Percentiles rank a stretch among this genome's conserved stretches.
Evolutionary conservation across 768 basidiomycete genomes (phyloP).

Genomic region (Suillus clintonianus): DNA sequence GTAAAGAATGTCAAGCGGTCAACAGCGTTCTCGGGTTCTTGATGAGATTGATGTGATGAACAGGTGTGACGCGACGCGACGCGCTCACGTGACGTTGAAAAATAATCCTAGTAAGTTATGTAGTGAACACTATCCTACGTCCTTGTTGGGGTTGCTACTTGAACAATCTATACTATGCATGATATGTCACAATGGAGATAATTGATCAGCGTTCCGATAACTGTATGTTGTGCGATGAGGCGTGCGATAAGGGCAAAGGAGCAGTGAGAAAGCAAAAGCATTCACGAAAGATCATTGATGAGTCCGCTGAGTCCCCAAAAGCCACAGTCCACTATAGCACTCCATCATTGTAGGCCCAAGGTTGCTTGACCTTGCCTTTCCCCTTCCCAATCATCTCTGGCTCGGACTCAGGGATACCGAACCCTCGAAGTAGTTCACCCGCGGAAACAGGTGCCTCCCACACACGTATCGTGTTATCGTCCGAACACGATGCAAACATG

Average conservation of each 20-base stretch:
- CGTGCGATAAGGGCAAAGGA: not conserved
- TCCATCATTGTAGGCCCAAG: conserved; percentile 30
- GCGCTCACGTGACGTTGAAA: conserved; percentile 22
- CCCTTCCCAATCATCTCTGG: conserved; percentile 50
- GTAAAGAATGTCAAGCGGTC: not conserved
- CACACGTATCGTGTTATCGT: conserved; percentile 88
- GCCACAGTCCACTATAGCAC: conserved; percentile 7
- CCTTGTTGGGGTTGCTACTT: conserved; percentile 29
- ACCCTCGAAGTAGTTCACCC: conserved; percentile 15
- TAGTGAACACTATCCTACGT: conserved; percentile 12
- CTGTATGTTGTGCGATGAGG: conserved; percentile 6
- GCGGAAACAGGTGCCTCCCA: conserved; percentile 60
- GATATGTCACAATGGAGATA: conserved; percentile 30
- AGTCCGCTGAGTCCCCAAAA: not conserved
- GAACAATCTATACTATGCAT: conserved; percentile 35
- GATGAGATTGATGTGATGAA: not conserved
- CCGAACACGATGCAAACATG: conserved; percentile 96
- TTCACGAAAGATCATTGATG: not conserved
- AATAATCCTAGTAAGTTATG: not conserved
- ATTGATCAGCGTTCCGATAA: conserved; percentile 25
- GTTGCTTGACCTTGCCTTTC: conserved; percentile 62
- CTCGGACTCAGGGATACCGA: conserved; percentile 19
- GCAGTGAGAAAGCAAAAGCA: not conserved
- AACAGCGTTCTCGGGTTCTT: not conserved
- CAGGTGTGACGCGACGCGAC: conserved; percentile 3